phyloP scores from a whole-genome alignment of 1,284 basidiomycete species.

The Naganishia cerealis region DNA sequence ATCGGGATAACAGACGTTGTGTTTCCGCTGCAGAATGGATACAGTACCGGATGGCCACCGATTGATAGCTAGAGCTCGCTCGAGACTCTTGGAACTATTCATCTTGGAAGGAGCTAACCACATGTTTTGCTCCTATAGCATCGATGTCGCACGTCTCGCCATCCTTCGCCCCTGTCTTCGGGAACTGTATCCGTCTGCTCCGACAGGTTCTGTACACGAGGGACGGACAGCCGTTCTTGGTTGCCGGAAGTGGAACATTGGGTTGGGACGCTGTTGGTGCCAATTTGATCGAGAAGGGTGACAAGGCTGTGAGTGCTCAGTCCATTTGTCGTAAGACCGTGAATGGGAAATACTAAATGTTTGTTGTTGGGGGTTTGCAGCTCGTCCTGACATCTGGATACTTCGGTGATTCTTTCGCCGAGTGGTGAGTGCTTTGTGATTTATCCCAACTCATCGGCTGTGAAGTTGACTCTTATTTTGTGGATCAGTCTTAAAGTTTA shows the following conservation, averaged over 20 bases:
- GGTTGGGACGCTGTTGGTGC: constrained; percentile 77
- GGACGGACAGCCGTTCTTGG: constrained; percentile 79
- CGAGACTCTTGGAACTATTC: no score
- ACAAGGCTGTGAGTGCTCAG: constrained; percentile 64
- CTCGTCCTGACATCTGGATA: constrained; percentile 70
- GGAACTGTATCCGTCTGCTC: constrained; percentile 85
- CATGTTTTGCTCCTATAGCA: constrained; percentile 45
- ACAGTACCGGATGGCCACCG: not conserved
- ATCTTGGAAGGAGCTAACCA: not conserved
- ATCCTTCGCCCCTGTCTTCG: constrained; percentile 86
- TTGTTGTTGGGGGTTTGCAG: constrained; percentile 27
- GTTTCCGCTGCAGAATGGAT: no score
- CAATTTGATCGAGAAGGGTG: constrained; percentile 76
- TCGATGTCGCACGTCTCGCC: constrained; percentile 86
- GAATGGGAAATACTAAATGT: not conserved
- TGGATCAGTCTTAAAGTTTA: constrained; percentile 72
- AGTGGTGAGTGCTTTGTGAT: constrained; percentile 61
- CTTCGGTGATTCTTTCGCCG: constrained; percentile 81
- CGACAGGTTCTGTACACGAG: constrained; percentile 72
- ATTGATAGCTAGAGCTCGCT: no score
- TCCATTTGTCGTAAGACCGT: not conserved
- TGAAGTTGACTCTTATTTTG: constrained; percentile 5
- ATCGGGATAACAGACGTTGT: constrained; percentile 37
- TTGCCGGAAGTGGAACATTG: constrained; percentile 89
- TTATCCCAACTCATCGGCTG: not conserved